Evolutionary conservation across 1,284 basidiomycete species (phyloP).

Genomic region (Ceratobasidium sp.): DNA sequence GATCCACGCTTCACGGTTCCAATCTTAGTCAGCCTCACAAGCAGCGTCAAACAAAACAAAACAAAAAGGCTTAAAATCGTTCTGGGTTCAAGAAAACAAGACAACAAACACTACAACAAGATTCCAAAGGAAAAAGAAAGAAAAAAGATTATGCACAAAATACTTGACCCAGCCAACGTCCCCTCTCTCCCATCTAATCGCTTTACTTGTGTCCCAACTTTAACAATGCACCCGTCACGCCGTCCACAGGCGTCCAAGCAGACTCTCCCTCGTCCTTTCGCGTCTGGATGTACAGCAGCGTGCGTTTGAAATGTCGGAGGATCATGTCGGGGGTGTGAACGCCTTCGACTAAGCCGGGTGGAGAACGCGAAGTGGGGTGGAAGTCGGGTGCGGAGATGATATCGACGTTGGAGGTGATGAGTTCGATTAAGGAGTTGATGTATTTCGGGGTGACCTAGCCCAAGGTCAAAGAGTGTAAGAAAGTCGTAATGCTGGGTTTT

Average conservation of each 20-base stretch:
- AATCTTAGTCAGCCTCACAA: neutral
- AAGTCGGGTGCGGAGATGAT: constrained; percentile 86
- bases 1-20: neutral
- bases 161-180: constrained; percentile 20
- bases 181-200: neutral
- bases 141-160: constrained; percentile 23
- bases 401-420: constrained; percentile 93
- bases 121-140: constrained; percentile 13
- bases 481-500: neutral
- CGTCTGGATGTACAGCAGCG: constrained; percentile 83
- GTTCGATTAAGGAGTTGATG: constrained; percentile 92
- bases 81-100: constrained; percentile 1
- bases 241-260: constrained; percentile 84
- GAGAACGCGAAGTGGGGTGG: constrained; percentile 84
- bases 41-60: neutral
- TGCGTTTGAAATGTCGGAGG: constrained; percentile 91
- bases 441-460: constrained; percentile 89
- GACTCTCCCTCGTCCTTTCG: constrained; percentile 72
- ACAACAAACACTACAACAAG: constrained; percentile 9
- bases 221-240: constrained; percentile 81
- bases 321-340: constrained; percentile 94
- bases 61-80: neutral
- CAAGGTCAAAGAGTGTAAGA: constrained; percentile 9
- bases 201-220: constrained; percentile 79
- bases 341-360: constrained; percentile 88